Conservation (phyloP, 345 rosid species). For the Limnanthes douglasii region DNA sequence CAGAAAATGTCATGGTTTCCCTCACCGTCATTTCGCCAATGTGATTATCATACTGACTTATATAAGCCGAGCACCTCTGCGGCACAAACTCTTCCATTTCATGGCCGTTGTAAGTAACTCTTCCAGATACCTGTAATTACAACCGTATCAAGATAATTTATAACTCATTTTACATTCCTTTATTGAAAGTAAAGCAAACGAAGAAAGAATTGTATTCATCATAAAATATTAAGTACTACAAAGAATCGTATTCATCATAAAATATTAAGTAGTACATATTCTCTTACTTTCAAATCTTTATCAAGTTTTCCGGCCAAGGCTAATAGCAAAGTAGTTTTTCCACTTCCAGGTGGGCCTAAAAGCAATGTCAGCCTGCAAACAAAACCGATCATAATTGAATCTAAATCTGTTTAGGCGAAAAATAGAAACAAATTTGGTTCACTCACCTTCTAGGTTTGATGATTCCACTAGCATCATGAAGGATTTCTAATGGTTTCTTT, state of each 20-base stretch:
- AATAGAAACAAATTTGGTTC: neutral
- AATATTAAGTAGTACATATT: too few relatives aligned
- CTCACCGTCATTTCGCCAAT: slow-evolving; percentile 52
- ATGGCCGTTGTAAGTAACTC: slow-evolving; percentile 48
- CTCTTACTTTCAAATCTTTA: slow-evolving; percentile 33
- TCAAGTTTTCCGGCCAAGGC: slow-evolving; percentile 46
- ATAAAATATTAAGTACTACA: too few relatives aligned
- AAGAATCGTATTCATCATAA: too few relatives aligned
- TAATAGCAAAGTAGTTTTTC: slow-evolving; percentile 39
- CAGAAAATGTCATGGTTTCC: slow-evolving; percentile 66
- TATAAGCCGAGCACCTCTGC: slow-evolving; percentile 50
- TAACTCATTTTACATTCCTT: too few relatives aligned
- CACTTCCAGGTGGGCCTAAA: slow-evolving; percentile 47
- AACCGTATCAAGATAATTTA: slow-evolving; percentile 1
- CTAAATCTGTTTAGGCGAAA: neutral
- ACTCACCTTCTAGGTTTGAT: slow-evolving; percentile 35
- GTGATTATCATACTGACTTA: slow-evolving; percentile 55
- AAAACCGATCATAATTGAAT: neutral
- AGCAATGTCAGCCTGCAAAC: slow-evolving; percentile 45
- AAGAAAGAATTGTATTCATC: too few relatives aligned
- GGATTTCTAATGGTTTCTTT: slow-evolving; percentile 25
- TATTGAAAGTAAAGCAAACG: too few relatives aligned
- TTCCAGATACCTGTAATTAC: slow-evolving; percentile 28
- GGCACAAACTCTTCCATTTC: slow-evolving; percentile 45
- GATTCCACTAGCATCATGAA: slow-evolving; percentile 32